A percentile compares a stretch with the other conserved stretches of the same genome.
Evolutionary conservation across 805 yeast genomes (phyloP).

Genomic region (Saccharomycopsis babjevae): DNA sequence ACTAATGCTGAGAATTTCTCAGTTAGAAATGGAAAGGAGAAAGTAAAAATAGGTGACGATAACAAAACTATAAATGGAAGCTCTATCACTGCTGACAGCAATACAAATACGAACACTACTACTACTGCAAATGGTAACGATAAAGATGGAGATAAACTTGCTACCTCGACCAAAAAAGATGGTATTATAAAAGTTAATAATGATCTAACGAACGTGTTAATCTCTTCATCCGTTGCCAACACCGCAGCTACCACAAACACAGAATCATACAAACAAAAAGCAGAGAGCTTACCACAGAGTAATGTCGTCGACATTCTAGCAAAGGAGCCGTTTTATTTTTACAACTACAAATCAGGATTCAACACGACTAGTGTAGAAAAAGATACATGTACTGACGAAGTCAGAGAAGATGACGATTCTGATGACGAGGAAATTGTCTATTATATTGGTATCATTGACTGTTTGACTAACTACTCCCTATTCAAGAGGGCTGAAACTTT

Average conservation of each 20-base stretch:
- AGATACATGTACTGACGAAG: conserved; percentile 32
- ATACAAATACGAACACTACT: neutral
- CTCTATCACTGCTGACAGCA: neutral
- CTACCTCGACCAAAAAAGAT: neutral
- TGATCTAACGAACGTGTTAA: neutral
- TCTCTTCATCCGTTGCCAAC: neutral
- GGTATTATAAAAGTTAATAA: neutral
- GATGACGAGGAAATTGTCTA: conserved; percentile 33
- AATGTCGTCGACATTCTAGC: neutral
- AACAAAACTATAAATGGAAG: too few relatives aligned
- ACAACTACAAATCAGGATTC: conserved; percentile 78
- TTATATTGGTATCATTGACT: conserved; percentile 89
- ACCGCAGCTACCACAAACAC: neutral
- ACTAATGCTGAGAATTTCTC: neutral
- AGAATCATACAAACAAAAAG: neutral
- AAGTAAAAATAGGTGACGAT: too few relatives aligned
- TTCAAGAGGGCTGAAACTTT: conserved; percentile 76
- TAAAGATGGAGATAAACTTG: neutral
- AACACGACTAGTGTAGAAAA: conserved; percentile 57
- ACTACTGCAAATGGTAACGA: neutral
- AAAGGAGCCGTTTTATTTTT: conserved; percentile 45
- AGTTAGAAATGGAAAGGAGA: too few relatives aligned
- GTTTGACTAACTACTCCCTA: conserved; percentile 70
- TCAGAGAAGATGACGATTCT: neutral
- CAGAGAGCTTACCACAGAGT: too few relatives aligned